Conservation (phyloP, 345 rosid species). For the Conringia planisiliqua region DNA sequence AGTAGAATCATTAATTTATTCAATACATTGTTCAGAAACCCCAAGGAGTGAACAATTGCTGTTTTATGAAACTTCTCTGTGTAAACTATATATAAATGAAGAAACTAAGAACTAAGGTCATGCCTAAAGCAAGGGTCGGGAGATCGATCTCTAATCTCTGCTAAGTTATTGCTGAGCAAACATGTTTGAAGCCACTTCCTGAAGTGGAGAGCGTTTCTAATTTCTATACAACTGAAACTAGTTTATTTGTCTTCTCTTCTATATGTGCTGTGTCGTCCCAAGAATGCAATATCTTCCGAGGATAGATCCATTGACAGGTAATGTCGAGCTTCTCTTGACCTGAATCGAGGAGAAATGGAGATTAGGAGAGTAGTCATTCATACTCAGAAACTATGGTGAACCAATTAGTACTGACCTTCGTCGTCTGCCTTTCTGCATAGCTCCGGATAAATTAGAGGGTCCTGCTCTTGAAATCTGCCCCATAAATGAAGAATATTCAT, state of each 20-base stretch:
- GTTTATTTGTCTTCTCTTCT: constrained; percentile 23
- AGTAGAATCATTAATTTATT: constrained; percentile 26
- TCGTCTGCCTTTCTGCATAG: constrained; percentile 34
- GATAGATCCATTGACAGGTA: constrained; percentile 65
- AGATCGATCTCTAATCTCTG: not conserved
- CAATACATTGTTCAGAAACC: not conserved
- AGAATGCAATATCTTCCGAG: constrained; percentile 60
- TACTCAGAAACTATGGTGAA: not conserved
- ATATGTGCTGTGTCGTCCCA: constrained; percentile 43
- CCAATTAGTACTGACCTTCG: constrained; percentile 45
- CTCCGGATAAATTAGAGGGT: constrained; percentile 50
- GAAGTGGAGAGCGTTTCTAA: constrained; percentile 1
- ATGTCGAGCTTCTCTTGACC: constrained; percentile 58
- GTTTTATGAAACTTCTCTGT: too few relatives aligned
- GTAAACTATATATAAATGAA: not conserved
- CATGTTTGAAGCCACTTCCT: constrained; percentile 2
- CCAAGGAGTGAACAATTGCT: not conserved
- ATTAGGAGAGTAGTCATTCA: constrained; percentile 4
- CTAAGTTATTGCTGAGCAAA: not conserved
- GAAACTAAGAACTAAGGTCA: not conserved
- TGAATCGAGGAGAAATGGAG: constrained; percentile 27
- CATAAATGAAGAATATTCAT: constrained; percentile 72
- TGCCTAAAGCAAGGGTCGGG: not conserved
- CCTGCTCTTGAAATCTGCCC: constrained; percentile 64
- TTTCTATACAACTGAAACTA: constrained; percentile 18